Conservation (phyloP, 78 protist species). For the Protostelium mycophagum region DNA sequence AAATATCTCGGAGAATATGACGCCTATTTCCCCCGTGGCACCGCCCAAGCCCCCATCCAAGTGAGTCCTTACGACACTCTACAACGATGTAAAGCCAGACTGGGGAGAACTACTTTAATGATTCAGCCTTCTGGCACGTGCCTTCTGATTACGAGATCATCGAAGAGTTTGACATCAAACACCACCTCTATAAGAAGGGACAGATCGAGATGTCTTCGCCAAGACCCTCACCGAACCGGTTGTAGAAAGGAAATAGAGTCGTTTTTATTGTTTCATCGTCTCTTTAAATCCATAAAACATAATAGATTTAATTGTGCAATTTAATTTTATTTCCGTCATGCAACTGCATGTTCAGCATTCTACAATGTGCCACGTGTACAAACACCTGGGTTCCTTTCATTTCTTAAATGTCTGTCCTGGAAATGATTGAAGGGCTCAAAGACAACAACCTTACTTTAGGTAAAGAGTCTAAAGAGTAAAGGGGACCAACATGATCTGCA, state of each 20-base stretch:
- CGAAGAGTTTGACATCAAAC: not conserved
- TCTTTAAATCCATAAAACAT: too few relatives aligned
- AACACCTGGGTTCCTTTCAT: too few relatives aligned
- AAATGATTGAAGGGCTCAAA: too few relatives aligned
- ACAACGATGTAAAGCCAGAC: slow-evolving; percentile 33
- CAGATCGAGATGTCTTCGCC: not conserved
- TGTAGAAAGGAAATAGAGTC: not conserved
- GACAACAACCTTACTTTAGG: too few relatives aligned
- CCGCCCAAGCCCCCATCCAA: not conserved
- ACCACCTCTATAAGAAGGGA: not conserved
- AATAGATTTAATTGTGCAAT: too few relatives aligned
- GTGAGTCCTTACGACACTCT: slow-evolving; percentile 17
- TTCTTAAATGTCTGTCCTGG: too few relatives aligned
- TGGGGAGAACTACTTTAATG: slow-evolving; percentile 58
- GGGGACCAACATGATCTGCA: too few relatives aligned
- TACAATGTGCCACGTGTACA: too few relatives aligned
- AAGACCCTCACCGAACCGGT: not conserved
- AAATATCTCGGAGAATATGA: not conserved
- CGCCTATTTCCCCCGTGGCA: not conserved
- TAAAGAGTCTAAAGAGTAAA: too few relatives aligned
- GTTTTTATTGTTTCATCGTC: too few relatives aligned
- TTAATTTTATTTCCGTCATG: too few relatives aligned
- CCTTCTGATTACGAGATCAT: slow-evolving; percentile 24
- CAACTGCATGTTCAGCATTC: too few relatives aligned
- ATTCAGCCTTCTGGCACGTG: slow-evolving; percentile 56